A percentile compares a stretch with the other conserved stretches of the same genome.
Conservation (phyloP, 2,329 filamentous ascomycete genomes). For the Pestalotiopsis sp. region DNA sequence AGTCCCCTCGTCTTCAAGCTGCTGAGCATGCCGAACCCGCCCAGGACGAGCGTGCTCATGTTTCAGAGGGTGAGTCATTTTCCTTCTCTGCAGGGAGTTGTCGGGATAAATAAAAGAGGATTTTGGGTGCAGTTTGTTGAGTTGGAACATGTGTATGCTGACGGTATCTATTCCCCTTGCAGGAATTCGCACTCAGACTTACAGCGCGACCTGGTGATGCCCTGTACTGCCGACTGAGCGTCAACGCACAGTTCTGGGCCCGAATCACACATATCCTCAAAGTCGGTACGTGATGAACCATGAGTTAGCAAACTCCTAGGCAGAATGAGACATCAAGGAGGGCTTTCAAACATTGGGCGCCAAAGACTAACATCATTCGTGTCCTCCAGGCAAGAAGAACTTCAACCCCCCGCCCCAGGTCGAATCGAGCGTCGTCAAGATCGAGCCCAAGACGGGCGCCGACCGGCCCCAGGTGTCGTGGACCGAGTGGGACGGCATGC, state of each 20-base stretch:
- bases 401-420: constrained; percentile 94
- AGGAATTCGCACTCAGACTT: constrained; percentile 84
- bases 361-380: neutral
- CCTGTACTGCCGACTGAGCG: constrained; percentile 85
- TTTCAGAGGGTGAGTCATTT: constrained; percentile 64
- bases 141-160: neutral
- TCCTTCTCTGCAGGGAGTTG: neutral
- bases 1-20: constrained; percentile 91
- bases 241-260: constrained; percentile 93
- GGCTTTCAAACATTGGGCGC: neutral
- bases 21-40: constrained; percentile 77
- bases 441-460: constrained; percentile 79
- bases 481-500: constrained; percentile 91
- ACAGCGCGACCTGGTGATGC: constrained; percentile 87
- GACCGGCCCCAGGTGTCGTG: constrained; percentile 84
- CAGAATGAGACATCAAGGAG: neutral
- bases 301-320: neutral
- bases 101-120: constrained; percentile 59
- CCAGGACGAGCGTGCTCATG: constrained; percentile 87
- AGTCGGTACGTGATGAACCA: constrained; percentile 59
- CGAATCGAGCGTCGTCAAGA: constrained; percentile 85
- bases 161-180: neutral
- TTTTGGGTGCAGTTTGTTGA: constrained; percentile 58
- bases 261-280: constrained; percentile 77
- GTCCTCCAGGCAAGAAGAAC: constrained; percentile 65